These are phyloP conservation scores for Acanthamoeba castellanii DNA, from an alignment of 208 protist species.

Conservation along the genomic window DNA sequence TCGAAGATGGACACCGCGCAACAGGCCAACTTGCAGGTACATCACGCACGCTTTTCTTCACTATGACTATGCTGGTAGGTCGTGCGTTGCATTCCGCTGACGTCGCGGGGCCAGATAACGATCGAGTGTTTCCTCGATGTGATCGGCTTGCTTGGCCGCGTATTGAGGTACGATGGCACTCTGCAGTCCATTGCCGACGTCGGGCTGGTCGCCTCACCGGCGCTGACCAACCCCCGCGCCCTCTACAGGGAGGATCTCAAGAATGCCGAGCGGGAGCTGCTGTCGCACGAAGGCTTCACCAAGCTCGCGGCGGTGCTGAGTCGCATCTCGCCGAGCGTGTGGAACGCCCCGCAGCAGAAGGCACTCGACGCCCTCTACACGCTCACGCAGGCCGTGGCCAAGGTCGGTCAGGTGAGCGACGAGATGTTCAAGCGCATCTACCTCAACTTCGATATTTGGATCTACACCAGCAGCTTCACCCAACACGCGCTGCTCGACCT, in stretches of 20 bases:
- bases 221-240: neutral
- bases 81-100: neutral
- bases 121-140: slow-evolving; percentile 56
- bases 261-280: slow-evolving; percentile 32
- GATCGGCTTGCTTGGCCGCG: slow-evolving; percentile 1
- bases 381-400: neutral
- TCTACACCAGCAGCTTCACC: slow-evolving; percentile 52
- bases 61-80: neutral
- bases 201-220: neutral
- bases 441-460: slow-evolving; percentile 69
- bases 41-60: neutral
- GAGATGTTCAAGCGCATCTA: slow-evolving; percentile 75
- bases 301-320: slow-evolving; percentile 33
- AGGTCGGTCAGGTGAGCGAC: neutral
- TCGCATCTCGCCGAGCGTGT: slow-evolving; percentile 6
- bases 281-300: slow-evolving; percentile 40
- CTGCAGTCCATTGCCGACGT: neutral
- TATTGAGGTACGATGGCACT: neutral
- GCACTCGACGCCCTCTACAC: slow-evolving; percentile 46
- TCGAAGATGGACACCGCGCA: neutral
- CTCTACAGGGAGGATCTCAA: slow-evolving; percentile 28
- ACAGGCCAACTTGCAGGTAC: slow-evolving; percentile 21
- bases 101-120: neutral
- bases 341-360: slow-evolving; percentile 50
- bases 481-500: slow-evolving; percentile 64